Evolutionary conservation across 2,329 filamentous ascomycete species (phyloP), one percentile per base, ranked within the genome.

Genomic region (Phialemonium atrogriseum): DNA sequence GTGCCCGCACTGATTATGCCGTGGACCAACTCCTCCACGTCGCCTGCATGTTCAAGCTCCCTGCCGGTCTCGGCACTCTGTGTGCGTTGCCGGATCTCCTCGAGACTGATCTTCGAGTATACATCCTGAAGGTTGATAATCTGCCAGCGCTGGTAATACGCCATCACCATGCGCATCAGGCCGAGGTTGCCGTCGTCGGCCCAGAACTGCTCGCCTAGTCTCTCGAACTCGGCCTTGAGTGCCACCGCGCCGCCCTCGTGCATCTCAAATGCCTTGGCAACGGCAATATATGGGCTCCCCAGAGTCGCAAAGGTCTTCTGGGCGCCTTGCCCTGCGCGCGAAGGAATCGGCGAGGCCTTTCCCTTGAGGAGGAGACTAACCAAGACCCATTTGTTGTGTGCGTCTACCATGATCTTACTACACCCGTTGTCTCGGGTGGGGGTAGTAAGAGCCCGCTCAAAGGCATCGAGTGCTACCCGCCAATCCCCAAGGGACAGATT

Each of bases 361-460:
- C 87, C 88, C 32, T 77, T 62, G 6, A 73, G 66, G 12, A 98
- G 62, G 33, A 95, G 66, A 32, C 77, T 76, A 8, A 87, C 70
- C 11, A 98, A 61, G 7, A 93, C 52, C 83, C 86, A 95, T 56
- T 89, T 93, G 60, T 89, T 93, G 64, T 94, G 89, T 5, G 85
- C 84, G 43, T 94, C 86, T 4, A 83, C 66, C 81, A 91, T 91
- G 30, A 93, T 68, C 51, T 77, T 80, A 54, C 80, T 89, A 10
- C 76, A 66, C 21, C 74, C 68, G 19, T 67, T 62, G 13, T 77
- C 78, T 31, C 63, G 66, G 1, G 68, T 64, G 1, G 87, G 84
- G 35, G 79, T 77, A 4, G 78, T 73, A 21, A 94, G 63, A 25
- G 75, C 71, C 36, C 73, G 67, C 43, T 77, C 73, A 16, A 87